Percentiles rank a stretch among this genome's conserved stretches.
phyloP scores from a whole-genome alignment of 306 rosid species.

The Albizia julibrissin region DNA sequence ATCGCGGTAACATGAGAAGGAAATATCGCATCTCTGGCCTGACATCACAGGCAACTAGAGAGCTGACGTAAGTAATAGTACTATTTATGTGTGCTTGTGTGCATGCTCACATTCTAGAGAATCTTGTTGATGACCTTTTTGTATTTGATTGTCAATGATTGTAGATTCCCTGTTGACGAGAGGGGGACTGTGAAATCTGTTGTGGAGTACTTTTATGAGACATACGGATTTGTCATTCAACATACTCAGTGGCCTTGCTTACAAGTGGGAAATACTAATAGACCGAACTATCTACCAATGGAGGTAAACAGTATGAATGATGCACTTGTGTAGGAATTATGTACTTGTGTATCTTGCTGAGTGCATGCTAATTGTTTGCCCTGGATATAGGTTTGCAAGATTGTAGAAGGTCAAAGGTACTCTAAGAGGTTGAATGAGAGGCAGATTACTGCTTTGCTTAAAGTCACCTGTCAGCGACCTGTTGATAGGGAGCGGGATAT shows the following conservation, averaged over 20 bases:
- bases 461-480: conserved; percentile 96
- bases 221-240: conserved; percentile 83
- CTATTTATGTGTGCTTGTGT: background rate
- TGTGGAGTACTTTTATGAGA: conserved; percentile 85
- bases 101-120: background rate
- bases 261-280: conserved; percentile 89
- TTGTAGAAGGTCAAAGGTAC: conserved; percentile 93
- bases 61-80: conserved; percentile 66
- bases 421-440: conserved; percentile 82
- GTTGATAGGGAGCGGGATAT: conserved; percentile 81
- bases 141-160: conserved; percentile 12
- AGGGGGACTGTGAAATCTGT: conserved; percentile 92
- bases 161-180: conserved; percentile 94
- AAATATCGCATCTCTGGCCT: conserved; percentile 90
- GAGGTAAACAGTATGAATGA: conserved; percentile 52
- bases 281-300: conserved; percentile 95
- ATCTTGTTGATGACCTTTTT: conserved; percentile 13
- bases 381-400: conserved; percentile 81
- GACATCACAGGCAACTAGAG: conserved; percentile 92
- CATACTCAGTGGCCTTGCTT: conserved; percentile 96
- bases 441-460: conserved; percentile 87
- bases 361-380: conserved; percentile 23
- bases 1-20: conserved; percentile 92
- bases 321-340: background rate
- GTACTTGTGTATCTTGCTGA: background rate